A percentile compares a stretch with the other conserved stretches of the same genome.
Conservation (phyloP, 495 filamentous ascomycete species). For the Penicillium crystallinum region DNA sequence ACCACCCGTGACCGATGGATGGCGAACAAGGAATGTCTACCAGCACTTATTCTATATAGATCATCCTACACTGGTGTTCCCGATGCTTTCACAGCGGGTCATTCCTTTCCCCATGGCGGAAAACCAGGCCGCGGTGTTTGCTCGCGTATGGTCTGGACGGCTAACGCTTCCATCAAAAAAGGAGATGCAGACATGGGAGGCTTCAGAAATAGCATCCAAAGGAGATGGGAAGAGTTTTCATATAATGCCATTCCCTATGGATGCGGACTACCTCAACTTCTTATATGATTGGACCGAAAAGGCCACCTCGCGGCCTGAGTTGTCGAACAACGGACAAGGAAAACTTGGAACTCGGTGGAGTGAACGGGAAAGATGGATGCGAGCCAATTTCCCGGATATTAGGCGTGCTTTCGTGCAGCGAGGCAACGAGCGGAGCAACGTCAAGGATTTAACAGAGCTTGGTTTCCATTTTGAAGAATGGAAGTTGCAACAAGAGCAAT, state of each 20-base stretch:
- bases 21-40: constrained; percentile 62
- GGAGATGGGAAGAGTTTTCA: constrained; percentile 56
- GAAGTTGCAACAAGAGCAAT: constrained; percentile 20
- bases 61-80: constrained; percentile 74
- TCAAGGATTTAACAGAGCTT: constrained; percentile 51
- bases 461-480: constrained; percentile 54
- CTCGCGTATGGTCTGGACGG: constrained; percentile 66
- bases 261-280: constrained; percentile 73
- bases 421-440: constrained; percentile 36
- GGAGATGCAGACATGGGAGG: constrained; percentile 67
- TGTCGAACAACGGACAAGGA: constrained; percentile 47
- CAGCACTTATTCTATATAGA: constrained; percentile 71
- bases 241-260: constrained; percentile 63
- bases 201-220: constrained; percentile 27
- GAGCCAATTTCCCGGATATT: constrained; percentile 50
- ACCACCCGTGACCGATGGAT: constrained; percentile 59
- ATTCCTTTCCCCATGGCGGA: constrained; percentile 79
- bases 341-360: constrained; percentile 66
- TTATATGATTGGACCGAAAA: constrained; percentile 55
- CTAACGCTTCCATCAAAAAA: constrained; percentile 54
- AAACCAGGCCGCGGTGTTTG: constrained; percentile 70
- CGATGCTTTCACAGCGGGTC: constrained; percentile 68
- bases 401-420: constrained; percentile 48
- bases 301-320: constrained; percentile 35
- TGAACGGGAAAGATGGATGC: constrained; percentile 58